phyloP scores from a whole-genome alignment of 331 rosid species.

The Spiraea crenata region DNA sequence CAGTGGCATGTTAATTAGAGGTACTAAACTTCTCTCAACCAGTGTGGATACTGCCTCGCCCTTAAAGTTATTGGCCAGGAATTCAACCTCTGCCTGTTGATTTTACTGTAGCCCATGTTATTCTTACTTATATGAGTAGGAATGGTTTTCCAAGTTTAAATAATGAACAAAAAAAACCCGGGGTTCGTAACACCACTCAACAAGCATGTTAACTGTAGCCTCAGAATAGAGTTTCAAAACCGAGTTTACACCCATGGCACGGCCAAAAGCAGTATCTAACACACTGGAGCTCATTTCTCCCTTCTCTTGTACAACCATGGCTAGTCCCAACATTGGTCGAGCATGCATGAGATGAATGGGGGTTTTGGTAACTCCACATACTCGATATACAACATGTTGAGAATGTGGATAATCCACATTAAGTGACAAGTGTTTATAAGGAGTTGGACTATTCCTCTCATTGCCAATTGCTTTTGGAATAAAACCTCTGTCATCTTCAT shows the following conservation, averaged over 20 bases:
- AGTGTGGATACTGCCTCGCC: background rate
- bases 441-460: too few species aligned
- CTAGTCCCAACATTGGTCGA: conserved; percentile 21
- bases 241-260: conserved; percentile 24
- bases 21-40: conserved; percentile 19
- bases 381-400: too few species aligned
- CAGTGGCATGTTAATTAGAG: conserved; percentile 19
- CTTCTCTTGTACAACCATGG: conserved; percentile 19
- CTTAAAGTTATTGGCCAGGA: background rate
- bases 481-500: too few species aligned
- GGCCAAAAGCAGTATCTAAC: conserved; percentile 27
- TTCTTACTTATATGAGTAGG: background rate
- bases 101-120: background rate
- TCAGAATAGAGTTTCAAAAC: conserved; percentile 42
- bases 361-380: too few species aligned
- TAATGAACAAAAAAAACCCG: too few species aligned
- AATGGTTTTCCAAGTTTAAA: too few species aligned
- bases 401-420: too few species aligned
- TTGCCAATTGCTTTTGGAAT: too few species aligned
- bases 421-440: too few species aligned
- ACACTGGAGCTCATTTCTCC: conserved; percentile 26
- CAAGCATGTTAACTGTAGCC: conserved; percentile 61
- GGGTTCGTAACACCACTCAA: conserved; percentile 44
- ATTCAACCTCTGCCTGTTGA: background rate
- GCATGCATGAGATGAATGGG: conserved; percentile 27